Base-by-base conservation (phyloP, 1,139 yeast genomes). In the Saccharomycopsis phalli region DNA sequence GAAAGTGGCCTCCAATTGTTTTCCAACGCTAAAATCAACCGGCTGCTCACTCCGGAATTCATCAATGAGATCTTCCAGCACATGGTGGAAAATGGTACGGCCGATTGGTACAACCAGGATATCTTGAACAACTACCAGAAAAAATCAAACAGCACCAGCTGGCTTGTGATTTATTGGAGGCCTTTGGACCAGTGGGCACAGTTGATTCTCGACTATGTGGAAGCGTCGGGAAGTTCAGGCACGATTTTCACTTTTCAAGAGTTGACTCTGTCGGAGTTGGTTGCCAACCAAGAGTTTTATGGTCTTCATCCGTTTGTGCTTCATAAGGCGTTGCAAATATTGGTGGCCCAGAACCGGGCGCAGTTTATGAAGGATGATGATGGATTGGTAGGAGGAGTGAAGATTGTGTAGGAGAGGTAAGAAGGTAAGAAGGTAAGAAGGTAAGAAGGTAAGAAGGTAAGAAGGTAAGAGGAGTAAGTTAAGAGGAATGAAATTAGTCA, bases 191-290 rank as follows among this genome's bases (percentile, higher is more conserved):
- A 84, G 46, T 84, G 96, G 94, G 83, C 87, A 0, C 71, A 76
- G 13, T 54, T 71, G 27, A 56, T 80, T 2, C 50, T 63, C 25
- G 71, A 72, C 34, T 78, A 81, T 80, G 66, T 83, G 17, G 88
- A 80, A 42, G 64, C 66, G 13, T 71, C 88, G 0, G 95, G 95
- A 0, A 94, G 86, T 56, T 65, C 71, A 43, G 87, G 87, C 4
- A 65, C 79, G 1, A 81, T 91, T 2, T 61, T 91, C 42, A 91
- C 98, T 0, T 59, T 87, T 7, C 88, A 82, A 59, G 98, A 91
- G 57, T 59, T 91, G 35, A 53, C 66, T 1, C 71, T 74, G 47
- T 82, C 84, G 52, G 94, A 82, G 29, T 61, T 71, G 32, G 73
- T 76, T 1, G 52, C 62, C 3, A 68, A 69, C 2, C 74, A 73